Evolutionary conservation across 176 grass and related monocot species (phyloP), one percentile per base, ranked within the genome.

Genomic region (Carex myosuroides): DNA sequence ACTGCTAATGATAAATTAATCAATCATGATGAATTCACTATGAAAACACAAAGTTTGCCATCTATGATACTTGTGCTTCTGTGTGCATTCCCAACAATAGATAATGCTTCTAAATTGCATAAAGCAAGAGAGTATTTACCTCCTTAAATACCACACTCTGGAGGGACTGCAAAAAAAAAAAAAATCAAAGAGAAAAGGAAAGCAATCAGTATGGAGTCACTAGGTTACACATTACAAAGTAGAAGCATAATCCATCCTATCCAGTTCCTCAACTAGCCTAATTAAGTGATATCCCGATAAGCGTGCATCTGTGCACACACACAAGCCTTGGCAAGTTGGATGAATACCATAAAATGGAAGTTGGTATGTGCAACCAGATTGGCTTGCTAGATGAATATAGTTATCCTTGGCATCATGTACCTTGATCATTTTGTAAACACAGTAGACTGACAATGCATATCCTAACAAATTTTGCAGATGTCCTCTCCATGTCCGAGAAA

Each of bases 371-470:
- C 24, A 78, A 57, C 26, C 13, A 57, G 24, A 14, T 78, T 77
- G 50, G 5, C 21, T 30, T 77, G 14, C n/a, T 56, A 56, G 13
- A 56, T 57, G 24, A 56, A 78, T 77, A 55, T 53, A 74, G 70
- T 74, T 26, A 74, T 18, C 70, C 70, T 42, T 26, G 12, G 33
- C 29, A 90, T 58, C 11, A n/a, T 65, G 44, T 92, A 99, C 96
- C 96, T 99, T 99, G 61, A 99, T 86, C 93, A 99, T 99, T 84
- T 99, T 99, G 92, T 95, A 99, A 85, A 99, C 91, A 92, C 93
- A 99, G 81, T 94, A 99, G 29, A 99, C 85, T 59, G 96, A 95
- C 72, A 99, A 89, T 61, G 96, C 96, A 84, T 99, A 95, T 85
- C 96, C 96, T 84, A 99, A 90, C 71, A 99, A 88, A 92, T 99